Conservation (phyloP, 2,329 filamentous ascomycete species). For the Hypoxylon sp. region DNA sequence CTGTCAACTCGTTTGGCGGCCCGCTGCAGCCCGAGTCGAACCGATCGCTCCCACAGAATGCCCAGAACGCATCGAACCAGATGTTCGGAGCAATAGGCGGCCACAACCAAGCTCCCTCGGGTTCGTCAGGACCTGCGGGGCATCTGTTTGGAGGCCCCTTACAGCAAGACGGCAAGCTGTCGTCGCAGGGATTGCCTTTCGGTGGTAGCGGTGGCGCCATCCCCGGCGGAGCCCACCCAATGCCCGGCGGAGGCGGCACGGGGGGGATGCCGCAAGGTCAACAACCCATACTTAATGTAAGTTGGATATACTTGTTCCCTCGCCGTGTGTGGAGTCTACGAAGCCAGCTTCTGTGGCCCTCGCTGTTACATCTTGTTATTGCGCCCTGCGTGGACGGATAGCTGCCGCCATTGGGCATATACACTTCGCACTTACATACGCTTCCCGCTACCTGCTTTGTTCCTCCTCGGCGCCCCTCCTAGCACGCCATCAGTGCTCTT, state of each 20-base stretch:
- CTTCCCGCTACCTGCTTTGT: background rate
- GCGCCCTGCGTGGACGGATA: conserved; percentile 8
- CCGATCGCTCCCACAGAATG: conserved; percentile 60
- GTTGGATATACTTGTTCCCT: conserved; percentile 40
- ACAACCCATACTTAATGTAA: conserved; percentile 81
- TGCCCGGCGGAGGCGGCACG: conserved; percentile 54
- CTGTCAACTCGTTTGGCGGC: conserved; percentile 60
- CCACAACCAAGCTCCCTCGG: conserved; percentile 34
- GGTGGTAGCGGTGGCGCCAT: conserved; percentile 61
- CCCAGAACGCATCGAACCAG: conserved; percentile 58
- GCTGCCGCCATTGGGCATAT: conserved; percentile 5
- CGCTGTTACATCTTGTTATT: background rate
- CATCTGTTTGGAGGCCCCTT: conserved; percentile 75
- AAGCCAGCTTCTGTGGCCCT: conserved; percentile 2
- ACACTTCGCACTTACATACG: background rate
- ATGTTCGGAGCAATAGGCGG: conserved; percentile 57
- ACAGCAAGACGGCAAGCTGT: conserved; percentile 65
- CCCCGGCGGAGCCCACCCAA: conserved; percentile 47
- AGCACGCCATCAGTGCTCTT: background rate
- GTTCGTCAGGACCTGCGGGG: conserved; percentile 63
- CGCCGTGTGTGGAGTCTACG: background rate
- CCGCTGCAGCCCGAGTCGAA: conserved; percentile 61
- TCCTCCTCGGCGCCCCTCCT: background rate
- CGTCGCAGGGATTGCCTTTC: conserved; percentile 69
- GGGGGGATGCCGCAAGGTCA: conserved; percentile 76